Evolutionary conservation across 2,329 filamentous ascomycete species (phyloP), one percentile per base, ranked within the genome.

Genomic region (Clarireedia monteithiana): DNA sequence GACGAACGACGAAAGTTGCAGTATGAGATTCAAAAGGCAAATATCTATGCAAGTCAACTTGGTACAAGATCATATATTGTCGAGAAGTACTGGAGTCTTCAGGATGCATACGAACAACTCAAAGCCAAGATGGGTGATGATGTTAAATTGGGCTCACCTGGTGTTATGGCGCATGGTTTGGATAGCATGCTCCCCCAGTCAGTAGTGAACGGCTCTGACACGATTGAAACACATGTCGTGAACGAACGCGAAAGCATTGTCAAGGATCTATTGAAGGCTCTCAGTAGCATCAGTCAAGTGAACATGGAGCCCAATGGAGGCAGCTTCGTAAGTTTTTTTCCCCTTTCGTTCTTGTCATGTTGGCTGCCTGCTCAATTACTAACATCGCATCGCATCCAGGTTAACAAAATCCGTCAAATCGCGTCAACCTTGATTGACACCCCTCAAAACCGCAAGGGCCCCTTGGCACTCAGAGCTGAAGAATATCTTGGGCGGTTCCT

Each of bases 1-100:
- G 65, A 67, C 6, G 56, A 59, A n/a, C 60, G 81, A 2, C 76
- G 81, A 1, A 74, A 78, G 55, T 69, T 91, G 4, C 89, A 94
- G 67, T 90, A 85, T 62, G 91, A 95, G 71, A 94, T 96, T 30
- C 90, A 95, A 69, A 95, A 95, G 68, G 88, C 89, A 6, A 95
- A 95, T 69, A 88, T 96, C 40, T 90, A 92, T 67, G 83, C 85
- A 2, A 92, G 86, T 5, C 86, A 91, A 65, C 75, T 96, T 9
- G 84, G 85, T 2, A 95, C 89, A 0, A 80, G 91, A 24, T 92
- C 88, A 0, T 91, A 90, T 68, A 83, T 92, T 56, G 89, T 95
- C 0, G 89, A 95, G 69, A 86, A 91, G 61, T 95, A 92, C 72
- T 89, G 89, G 70, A 84, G 84, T 63, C 76, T 94, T 1, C 82